Evolutionary conservation across 768 basidiomycete species (phyloP).

Genomic region (Boletus patriciae): DNA sequence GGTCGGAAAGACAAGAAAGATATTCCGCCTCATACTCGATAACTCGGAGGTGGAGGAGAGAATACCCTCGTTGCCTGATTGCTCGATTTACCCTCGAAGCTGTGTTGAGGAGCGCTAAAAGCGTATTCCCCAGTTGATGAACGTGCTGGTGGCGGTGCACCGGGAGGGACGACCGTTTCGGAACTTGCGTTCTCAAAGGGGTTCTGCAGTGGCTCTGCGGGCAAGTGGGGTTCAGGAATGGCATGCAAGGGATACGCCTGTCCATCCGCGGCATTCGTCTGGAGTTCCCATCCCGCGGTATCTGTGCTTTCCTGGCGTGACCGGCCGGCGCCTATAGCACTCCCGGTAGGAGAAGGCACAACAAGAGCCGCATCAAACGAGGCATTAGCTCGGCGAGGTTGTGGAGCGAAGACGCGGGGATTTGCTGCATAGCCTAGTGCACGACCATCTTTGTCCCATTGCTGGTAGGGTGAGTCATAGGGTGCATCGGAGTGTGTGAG

Average conservation of each 20-base stretch:
- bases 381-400: conserved; percentile 38
- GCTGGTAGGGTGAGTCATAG: conserved; percentile 41
- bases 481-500: conserved; percentile 30
- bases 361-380: conserved; percentile 17
- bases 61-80: not conserved
- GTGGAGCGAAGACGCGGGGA: conserved; percentile 50
- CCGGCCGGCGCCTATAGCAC: conserved; percentile 6
- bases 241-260: conserved; percentile 26
- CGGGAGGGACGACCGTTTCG: conserved; percentile 21
- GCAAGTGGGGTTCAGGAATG: conserved; percentile 12
- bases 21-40: conserved; percentile 6
- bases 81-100: conserved; percentile 17
- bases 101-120: conserved; percentile 26
- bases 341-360: conserved; percentile 13
- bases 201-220: conserved; percentile 20
- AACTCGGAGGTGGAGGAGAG: conserved; percentile 26
- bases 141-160: conserved; percentile 6
- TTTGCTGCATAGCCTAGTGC: conserved; percentile 50
- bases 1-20: not conserved
- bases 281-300: conserved; percentile 31
- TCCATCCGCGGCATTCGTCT: conserved; percentile 26
- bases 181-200: conserved; percentile 25
- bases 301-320: conserved; percentile 32
- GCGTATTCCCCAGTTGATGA: conserved; percentile 22
- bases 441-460: conserved; percentile 51